Conservation (phyloP, 2,329 filamentous ascomycete species). For the Stachybotrys elegans region DNA sequence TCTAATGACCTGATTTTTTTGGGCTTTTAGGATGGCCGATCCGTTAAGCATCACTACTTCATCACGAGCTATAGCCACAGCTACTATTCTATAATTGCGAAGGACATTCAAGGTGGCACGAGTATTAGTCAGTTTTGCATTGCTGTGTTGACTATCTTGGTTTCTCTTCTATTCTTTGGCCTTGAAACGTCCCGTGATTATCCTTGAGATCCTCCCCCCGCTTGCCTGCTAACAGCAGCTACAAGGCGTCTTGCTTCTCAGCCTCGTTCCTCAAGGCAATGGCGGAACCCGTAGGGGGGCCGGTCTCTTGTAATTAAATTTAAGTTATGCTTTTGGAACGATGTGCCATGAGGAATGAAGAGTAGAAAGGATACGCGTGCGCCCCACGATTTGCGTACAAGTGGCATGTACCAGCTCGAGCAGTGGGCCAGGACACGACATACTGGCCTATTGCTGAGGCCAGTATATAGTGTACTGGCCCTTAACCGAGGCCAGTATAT, state of each 20-base stretch:
- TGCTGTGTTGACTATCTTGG: background rate
- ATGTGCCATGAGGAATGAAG: too few species aligned
- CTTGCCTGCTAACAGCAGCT: background rate
- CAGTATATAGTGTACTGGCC: background rate
- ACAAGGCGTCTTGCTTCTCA: background rate
- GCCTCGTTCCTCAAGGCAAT: slow-evolving; percentile 6
- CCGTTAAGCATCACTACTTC: background rate
- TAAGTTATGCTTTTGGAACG: too few species aligned
- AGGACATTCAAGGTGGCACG: background rate
- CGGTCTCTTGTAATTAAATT: slow-evolving; percentile 9
- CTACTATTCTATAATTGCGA: background rate
- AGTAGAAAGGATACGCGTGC: too few species aligned
- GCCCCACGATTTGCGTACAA: too few species aligned
- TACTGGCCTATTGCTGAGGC: background rate
- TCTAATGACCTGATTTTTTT: too few species aligned
- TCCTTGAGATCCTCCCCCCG: too few species aligned
- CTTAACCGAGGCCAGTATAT: background rate
- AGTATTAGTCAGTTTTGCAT: background rate
- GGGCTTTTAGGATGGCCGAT: too few species aligned
- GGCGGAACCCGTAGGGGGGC: too few species aligned
- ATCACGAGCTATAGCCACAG: background rate
- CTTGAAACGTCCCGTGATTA: too few species aligned
- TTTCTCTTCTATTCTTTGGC: background rate
- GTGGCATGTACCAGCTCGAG: too few species aligned
- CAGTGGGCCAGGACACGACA: too few species aligned